Percentiles rank a stretch among this genome's conserved stretches.
phyloP scores from a whole-genome alignment of 306 rosid species.

The Castanea crenata region DNA sequence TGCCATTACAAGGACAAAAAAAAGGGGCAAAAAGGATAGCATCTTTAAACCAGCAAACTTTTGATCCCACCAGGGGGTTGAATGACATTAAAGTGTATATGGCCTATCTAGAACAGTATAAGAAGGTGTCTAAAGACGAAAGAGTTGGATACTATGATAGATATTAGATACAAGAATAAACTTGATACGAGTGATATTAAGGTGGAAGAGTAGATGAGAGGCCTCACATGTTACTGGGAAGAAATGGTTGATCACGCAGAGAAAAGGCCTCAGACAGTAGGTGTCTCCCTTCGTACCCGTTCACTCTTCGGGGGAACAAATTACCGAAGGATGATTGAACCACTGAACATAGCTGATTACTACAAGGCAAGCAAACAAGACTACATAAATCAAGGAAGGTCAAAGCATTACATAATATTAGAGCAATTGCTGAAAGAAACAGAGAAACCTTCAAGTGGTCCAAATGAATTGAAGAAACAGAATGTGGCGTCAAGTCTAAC shows the following conservation, averaged over 20 bases:
- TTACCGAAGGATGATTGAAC: slow-evolving; percentile 72
- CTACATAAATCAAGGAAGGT: slow-evolving; percentile 24
- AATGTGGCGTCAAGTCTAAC: slow-evolving; percentile 39
- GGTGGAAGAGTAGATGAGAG: slow-evolving; percentile 2
- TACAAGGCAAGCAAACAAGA: slow-evolving; percentile 12
- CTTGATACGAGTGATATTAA: slow-evolving; percentile 2
- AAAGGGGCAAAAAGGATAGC: background rate
- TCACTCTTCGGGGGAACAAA: slow-evolving; percentile 50
- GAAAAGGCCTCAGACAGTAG: slow-evolving; percentile 47
- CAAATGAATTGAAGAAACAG: background rate
- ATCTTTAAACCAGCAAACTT: background rate
- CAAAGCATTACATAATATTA: slow-evolving; percentile 34
- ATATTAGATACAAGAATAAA: slow-evolving; percentile 34
- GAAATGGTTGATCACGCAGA: slow-evolving; percentile 41
- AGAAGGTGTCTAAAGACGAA: slow-evolving; percentile 15
- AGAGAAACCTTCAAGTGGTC: too few species aligned
- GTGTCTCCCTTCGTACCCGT: slow-evolving; percentile 2
- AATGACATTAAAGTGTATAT: slow-evolving; percentile 35
- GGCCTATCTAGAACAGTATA: slow-evolving; percentile 68
- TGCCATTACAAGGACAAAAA: slow-evolving; percentile 5
- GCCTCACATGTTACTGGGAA: slow-evolving; percentile 48
- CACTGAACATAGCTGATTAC: slow-evolving; percentile 48
- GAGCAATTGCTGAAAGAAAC: slow-evolving; percentile 36
- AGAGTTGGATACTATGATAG: slow-evolving; percentile 59
- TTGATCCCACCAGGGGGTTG: slow-evolving; percentile 31